Evolutionary conservation across 306 rosid species (phyloP).

Genomic region (Quercus suber): DNA sequence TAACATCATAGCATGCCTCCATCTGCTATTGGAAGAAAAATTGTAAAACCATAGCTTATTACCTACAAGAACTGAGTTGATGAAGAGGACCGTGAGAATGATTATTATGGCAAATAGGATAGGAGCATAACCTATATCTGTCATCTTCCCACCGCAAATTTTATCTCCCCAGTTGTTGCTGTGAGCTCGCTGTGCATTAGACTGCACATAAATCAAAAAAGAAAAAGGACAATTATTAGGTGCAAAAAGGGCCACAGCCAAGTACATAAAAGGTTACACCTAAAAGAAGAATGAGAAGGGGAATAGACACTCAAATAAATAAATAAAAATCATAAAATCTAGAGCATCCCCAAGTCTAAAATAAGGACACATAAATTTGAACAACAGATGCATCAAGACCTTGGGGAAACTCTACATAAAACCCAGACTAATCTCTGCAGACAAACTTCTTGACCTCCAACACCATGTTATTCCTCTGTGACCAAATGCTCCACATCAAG

Average conservation of each 20-base stretch:
- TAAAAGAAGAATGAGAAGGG: background rate
- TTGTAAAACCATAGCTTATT: constrained; percentile 15
- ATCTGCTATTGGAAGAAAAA: constrained; percentile 17
- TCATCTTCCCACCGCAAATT: constrained; percentile 43
- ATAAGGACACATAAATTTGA: background rate
- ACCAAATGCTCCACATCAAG: background rate
- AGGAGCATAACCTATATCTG: constrained; percentile 77
- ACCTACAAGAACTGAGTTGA: constrained; percentile 83
- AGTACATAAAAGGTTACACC: background rate
- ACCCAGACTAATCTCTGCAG: background rate
- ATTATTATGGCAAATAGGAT: constrained; percentile 56
- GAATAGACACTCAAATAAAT: background rate
- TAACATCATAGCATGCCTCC: constrained; percentile 1
- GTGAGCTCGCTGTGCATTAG: constrained; percentile 58
- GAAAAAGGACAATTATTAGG: constrained; percentile 12
- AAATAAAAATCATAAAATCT: background rate
- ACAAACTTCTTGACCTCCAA: background rate
- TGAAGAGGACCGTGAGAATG: constrained; percentile 52
- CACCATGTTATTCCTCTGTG: background rate
- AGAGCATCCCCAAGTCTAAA: background rate
- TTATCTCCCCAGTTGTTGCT: constrained; percentile 49
- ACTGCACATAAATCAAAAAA: constrained; percentile 44
- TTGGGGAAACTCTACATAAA: background rate
- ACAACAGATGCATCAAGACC: background rate
- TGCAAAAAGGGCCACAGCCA: background rate